Evolutionary conservation across 192 early-diverging fungal species (phyloP).

Genomic region (Gaertneriomyces sp.): DNA sequence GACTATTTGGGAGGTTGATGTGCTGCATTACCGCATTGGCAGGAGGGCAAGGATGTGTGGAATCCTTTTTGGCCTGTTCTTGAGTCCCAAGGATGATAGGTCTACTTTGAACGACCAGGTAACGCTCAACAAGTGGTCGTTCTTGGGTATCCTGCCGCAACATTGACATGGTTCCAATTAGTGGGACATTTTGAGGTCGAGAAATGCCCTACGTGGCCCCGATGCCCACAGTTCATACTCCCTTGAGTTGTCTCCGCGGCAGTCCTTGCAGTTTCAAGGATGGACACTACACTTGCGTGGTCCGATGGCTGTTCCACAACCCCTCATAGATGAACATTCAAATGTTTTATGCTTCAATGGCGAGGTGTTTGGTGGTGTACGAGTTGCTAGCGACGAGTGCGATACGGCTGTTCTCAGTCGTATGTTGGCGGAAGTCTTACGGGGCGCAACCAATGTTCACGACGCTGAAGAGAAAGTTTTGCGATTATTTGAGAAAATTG

Average conservation of each 20-base stretch:
- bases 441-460: conserved; percentile 12
- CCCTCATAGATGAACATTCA: conserved; percentile 14
- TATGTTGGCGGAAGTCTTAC: conserved; percentile 34
- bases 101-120: too few relatives aligned
- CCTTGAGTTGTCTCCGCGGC: neutral
- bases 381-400: conserved; percentile 42
- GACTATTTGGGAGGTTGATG: too few relatives aligned
- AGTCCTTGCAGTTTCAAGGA: conserved; percentile 5
- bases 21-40: too few relatives aligned
- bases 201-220: neutral
- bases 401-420: conserved; percentile 55
- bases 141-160: too few relatives aligned
- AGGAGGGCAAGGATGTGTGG: too few relatives aligned
- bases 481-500: conserved; percentile 48
- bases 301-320: conserved; percentile 27
- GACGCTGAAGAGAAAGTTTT: conserved; percentile 22
- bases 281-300: conserved; percentile 43
- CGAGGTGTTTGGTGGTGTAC: conserved; percentile 74
- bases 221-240: neutral
- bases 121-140: too few relatives aligned
- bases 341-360: conserved; percentile 65
- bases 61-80: too few relatives aligned
- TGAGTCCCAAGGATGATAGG: too few relatives aligned
- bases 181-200: too few relatives aligned
- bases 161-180: too few relatives aligned